Base-by-base conservation (phyloP, 2,329 filamentous ascomycete genomes). In the Scleromitrula shiraiana region DNA sequence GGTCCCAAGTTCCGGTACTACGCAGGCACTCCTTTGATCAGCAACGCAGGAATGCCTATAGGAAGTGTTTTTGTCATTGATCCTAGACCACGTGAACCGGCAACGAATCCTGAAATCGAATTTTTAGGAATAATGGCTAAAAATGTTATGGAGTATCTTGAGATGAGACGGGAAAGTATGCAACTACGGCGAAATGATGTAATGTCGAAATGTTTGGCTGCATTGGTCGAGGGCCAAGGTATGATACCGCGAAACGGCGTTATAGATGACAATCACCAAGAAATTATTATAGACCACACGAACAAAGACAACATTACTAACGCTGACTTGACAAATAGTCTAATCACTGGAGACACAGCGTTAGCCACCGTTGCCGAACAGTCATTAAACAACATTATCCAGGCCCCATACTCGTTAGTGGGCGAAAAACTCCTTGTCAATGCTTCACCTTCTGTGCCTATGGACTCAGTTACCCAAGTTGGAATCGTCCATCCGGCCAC, bases 51-150 rank as follows among this genome's bases (percentile, higher is more conserved):
- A 17, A 23, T 43, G 17, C 49, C 36, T 8, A 76, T 84, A 46
- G 80, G 80, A 20, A 73, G 73, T 22, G 76, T 79, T 45, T 76
- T 75, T 46, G 71, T 83, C 2, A 65, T 80, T 2, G 78, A 82
- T 53, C 71, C 74, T 23, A 67, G 67, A 12, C 72, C 76, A 0
- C 73, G 76, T 15, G 56, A 71, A 30, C 74, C 72, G 0, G 29
- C 38, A 7, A 65, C 67, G 7, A 53, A 64, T 0, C 67, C 68
- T 12, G 71, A 78, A 37, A 53, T 73, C 2, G 66, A 69, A 15
- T 78, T 78, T 40, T 66, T 83, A 59, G 72, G 75, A 41, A 73
- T 76, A 24, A 68, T 82, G 61, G 67, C 73, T 1, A 65, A 65
- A 22, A 72, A 76, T 4, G 68, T 78, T 5, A 77, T 80, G 65